A percentile compares a stretch with the other conserved stretches of the same genome.
These are phyloP conservation scores for Trametes maxima DNA, from an alignment of 768 basidiomycete species.

Conservation along the genomic window DNA sequence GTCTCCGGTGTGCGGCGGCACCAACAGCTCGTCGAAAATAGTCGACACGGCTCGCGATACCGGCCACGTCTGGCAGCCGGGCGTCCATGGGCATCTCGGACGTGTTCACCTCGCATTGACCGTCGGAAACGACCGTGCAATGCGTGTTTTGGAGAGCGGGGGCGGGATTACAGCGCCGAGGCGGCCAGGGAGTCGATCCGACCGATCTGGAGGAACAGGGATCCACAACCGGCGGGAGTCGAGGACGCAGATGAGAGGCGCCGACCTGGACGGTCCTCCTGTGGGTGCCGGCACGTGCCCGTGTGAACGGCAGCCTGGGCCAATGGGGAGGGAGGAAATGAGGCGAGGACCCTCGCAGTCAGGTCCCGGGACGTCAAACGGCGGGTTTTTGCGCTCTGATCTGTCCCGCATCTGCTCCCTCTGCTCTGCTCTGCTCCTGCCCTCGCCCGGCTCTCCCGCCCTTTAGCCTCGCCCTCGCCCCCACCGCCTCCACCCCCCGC, in stretches of 20 bases:
- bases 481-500: background rate
- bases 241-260: background rate
- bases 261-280: constrained; percentile 21
- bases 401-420: no score
- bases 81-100: no score
- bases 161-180: no score
- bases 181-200: background rate
- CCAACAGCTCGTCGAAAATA: no score
- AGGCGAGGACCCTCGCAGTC: constrained; percentile 20
- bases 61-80: no score
- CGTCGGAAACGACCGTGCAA: no score
- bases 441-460: background rate
- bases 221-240: background rate
- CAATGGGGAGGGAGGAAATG: constrained; percentile 2
- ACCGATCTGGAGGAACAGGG: background rate
- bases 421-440: background rate
- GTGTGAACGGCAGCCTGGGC: constrained; percentile 3
- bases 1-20: no score
- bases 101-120: no score
- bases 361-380: background rate
- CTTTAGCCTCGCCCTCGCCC: background rate
- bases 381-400: background rate
- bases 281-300: constrained; percentile 5
- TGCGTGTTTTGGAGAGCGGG: no score
- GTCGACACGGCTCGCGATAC: no score